Evolutionary conservation across 2,329 filamentous ascomycete genomes (phyloP).

Genomic region (Aspergillus oerlinghausenensis): DNA sequence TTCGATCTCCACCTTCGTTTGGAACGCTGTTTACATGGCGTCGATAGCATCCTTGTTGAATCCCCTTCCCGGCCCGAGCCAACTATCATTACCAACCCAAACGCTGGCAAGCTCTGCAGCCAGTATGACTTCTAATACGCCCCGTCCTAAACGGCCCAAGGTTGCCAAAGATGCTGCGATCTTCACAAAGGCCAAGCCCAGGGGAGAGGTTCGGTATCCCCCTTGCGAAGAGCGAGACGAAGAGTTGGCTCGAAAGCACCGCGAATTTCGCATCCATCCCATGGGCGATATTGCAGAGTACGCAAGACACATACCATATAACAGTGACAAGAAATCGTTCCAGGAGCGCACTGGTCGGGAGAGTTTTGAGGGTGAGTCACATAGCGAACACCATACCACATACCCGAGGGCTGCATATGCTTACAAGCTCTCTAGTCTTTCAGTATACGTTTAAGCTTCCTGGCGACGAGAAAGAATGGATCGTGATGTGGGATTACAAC

Average conservation of each 20-base stretch:
- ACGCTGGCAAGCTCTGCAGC: slow-evolving; percentile 42
- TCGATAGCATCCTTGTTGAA: slow-evolving; percentile 65
- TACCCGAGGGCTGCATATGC: not conserved
- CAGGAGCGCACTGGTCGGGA: slow-evolving; percentile 80
- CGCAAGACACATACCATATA: slow-evolving; percentile 81
- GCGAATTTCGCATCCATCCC: slow-evolving; percentile 62
- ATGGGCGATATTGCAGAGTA: slow-evolving; percentile 56
- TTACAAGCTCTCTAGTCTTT: slow-evolving; percentile 22
- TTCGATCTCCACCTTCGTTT: not conserved
- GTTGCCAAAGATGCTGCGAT: slow-evolving; percentile 61
- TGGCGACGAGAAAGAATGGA: slow-evolving; percentile 61
- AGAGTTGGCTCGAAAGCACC: slow-evolving; percentile 54
- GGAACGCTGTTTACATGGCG: slow-evolving; percentile 46
- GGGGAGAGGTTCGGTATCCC: slow-evolving; percentile 66
- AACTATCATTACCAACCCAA: slow-evolving; percentile 31
- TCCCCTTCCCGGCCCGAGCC: slow-evolving; percentile 45
- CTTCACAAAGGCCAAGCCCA: slow-evolving; percentile 57
- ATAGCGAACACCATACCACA: not conserved
- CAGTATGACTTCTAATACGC: slow-evolving; percentile 24
- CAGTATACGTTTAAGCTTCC: slow-evolving; percentile 74
- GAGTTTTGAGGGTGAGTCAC: slow-evolving; percentile 72
- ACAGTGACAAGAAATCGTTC: slow-evolving; percentile 89
- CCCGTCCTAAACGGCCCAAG: slow-evolving; percentile 47
- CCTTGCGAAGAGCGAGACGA: slow-evolving; percentile 66
- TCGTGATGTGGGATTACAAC: slow-evolving; percentile 96